Evolutionary conservation across 2,329 filamentous ascomycete genomes (phyloP), one percentile per base, ranked within the genome.

Genomic region (Tympanopsis confertula): DNA sequence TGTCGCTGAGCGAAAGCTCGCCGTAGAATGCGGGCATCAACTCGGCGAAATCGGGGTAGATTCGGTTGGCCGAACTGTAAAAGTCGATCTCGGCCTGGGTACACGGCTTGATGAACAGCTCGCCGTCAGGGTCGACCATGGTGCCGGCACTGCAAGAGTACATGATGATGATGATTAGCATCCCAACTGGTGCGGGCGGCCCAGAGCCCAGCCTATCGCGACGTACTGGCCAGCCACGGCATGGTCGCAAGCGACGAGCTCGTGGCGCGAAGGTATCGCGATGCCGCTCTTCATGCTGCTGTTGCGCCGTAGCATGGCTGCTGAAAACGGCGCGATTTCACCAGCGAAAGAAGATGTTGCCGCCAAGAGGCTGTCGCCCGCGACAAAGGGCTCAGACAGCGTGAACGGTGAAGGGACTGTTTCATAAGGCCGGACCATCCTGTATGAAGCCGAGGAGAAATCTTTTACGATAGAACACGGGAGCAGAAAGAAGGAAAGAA

Each of bases 81-180:
- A 98, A 98, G 33, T 78, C 71, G 49, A 96, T 77, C 62, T 98
- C 91, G 45, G 78, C 70, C 44, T 77, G 63, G 1, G 85, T 94
- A 58, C 89, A 96, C 14, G 91, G 91, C 61, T 98, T 98, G 54
- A 95, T 86, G 55, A 98, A 84, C 22, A 96, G 68, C 45, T 82
- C 76, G 54, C 91, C 91, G 38, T 85, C 78, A 39, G 73, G 68
- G 52, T 94, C 86, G 54, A 82, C 87, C 50, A 94, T 74, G 35
- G 94, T 89, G 45, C 91, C 91, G 47, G 93, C 88, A 62, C 88
- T 95, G 53, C 35, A 44, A 36, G 29, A 35, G 43, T 33, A 13
- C 39, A 19, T 39, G 18, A 28, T 20, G 29, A 29, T 26, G 26
- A 33, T 28, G 37, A 33, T 37, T 40, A 41, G 26, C 39, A 35